phyloP scores from a whole-genome alignment of 129 eudicot genomes.

The Helichrysum umbraculigerum region DNA sequence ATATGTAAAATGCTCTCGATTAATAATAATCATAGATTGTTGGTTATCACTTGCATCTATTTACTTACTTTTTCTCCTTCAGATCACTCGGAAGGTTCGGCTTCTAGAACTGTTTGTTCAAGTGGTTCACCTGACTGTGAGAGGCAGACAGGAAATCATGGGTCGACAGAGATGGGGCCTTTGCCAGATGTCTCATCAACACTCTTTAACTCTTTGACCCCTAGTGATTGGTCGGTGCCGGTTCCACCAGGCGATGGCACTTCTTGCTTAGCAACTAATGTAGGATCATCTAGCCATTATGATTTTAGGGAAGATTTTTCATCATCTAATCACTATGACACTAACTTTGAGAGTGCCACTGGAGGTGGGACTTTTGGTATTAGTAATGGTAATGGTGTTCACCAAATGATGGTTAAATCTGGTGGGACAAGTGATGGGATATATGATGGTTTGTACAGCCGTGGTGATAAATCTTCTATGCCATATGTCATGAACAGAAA shows the following conservation, averaged over 20 bases:
- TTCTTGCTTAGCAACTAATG: neutral
- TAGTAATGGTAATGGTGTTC: conserved; percentile 28
- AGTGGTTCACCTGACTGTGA: conserved; percentile 53
- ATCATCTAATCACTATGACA: conserved; percentile 32
- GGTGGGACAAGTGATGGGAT: conserved; percentile 23
- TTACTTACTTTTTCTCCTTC: conserved; percentile 32
- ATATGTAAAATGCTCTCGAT: conserved; percentile 5
- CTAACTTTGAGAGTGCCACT: conserved; percentile 19
- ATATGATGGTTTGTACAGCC: conserved; percentile 20
- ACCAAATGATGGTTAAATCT: conserved; percentile 33
- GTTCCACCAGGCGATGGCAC: conserved; percentile 21
- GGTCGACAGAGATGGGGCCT: conserved; percentile 37
- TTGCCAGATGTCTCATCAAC: conserved; percentile 41
- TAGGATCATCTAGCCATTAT: conserved; percentile 29
- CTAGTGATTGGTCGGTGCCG: conserved; percentile 38
- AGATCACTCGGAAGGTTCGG: conserved; percentile 51
- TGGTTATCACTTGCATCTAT: conserved; percentile 10
- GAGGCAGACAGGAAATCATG: conserved; percentile 38
- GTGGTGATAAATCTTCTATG: conserved; percentile 23
- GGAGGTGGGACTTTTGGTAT: conserved; percentile 26
- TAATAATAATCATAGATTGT: neutral
- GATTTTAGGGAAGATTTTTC: conserved; percentile 34
- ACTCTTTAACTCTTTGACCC: conserved; percentile 29
- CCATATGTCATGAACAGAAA: conserved; percentile 22
- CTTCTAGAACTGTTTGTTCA: conserved; percentile 42